These are phyloP conservation scores for Euphrasia confusa DNA, from an alignment of 257 asterid genomes.

Conservation along the genomic window DNA sequence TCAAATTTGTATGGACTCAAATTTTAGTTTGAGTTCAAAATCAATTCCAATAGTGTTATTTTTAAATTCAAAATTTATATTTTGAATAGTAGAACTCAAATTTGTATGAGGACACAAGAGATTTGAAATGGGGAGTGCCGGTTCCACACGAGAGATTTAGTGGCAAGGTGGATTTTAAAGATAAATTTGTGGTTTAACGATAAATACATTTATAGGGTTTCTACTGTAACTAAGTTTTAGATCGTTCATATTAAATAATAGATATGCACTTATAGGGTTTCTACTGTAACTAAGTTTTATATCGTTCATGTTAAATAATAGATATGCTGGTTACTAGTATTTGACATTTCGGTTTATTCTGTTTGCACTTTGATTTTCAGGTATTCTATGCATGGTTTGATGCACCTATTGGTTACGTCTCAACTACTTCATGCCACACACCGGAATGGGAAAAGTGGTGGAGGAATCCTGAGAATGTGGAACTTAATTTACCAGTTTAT, in stretches of 20 bases:
- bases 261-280: not conserved
- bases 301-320: too few relatives aligned
- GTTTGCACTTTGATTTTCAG: conserved; percentile 36
- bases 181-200: conserved; percentile 12
- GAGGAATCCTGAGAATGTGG: conserved; percentile 96
- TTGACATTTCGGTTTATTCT: conserved; percentile 3
- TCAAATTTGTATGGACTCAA: too few relatives aligned
- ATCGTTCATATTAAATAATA: not conserved
- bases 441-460: conserved; percentile 98
- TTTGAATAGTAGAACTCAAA: too few relatives aligned
- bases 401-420: conserved; percentile 94
- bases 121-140: conserved; percentile 96
- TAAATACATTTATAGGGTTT: not conserved
- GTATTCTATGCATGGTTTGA: conserved; percentile 99
- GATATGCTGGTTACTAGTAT: too few relatives aligned
- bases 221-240: conserved; percentile 8
- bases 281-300: conserved; percentile 6
- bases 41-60: too few relatives aligned
- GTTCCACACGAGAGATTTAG: conserved; percentile 76
- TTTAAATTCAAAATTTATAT: too few relatives aligned
- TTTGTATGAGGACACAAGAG: too few relatives aligned
- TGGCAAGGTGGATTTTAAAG: conserved; percentile 54
- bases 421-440: conserved; percentile 91
- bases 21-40: too few relatives aligned
- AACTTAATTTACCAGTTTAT: conserved; percentile 92